Evolutionary conservation across 2,329 filamentous ascomycete genomes (phyloP), one percentile per base, ranked within the genome.

Genomic region (Diaporthe aspalathi): DNA sequence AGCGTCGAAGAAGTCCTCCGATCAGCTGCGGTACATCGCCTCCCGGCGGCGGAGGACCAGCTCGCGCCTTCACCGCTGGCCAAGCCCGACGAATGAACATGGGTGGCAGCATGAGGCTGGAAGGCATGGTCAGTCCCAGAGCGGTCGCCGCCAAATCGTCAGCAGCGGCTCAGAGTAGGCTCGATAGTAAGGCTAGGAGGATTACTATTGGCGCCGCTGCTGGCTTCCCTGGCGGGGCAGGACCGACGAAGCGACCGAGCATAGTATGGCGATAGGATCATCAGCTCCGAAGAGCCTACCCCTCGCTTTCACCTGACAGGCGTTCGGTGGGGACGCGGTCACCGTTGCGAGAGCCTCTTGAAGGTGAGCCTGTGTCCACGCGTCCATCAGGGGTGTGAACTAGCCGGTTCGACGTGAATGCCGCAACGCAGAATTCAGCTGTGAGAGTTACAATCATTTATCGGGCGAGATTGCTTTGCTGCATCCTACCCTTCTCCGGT

Each of bases 31-130:
- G 12, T 32, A 8, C 50, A 32, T 86, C 86, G 45, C 84, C 87
- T 1, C 80, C 82, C 4, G 68, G 72, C 43, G 29, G 79, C 81
- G 67, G 67, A 68, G 67, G 67, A 60, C 20, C 67, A 50, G 72
- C 53, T 70, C 70, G 75, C 47, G 78, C 80, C 4, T 82, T 90
- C 73, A 89, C 87, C 14, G 80, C 85, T 1, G 87, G 87, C 2
- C 88, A 90, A 76, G 88, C 87, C 27, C 80, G 88, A 67, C 83
- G 88, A 56, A 89, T 90, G 87, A 87, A 88, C 74, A 78, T 89
- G 70, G 83, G 84, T 45, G 83, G 82, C 17, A 84, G 81, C 72
- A 74, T 84, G 72, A 78, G 78, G 40, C 35, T 70, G 38, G 78
- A 79, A 9, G 72, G 76, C 54, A 68, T 74, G 43, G 45, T 68